Conservation (phyloP, 2,329 filamentous ascomycete species). For the Penicillium polonicum region DNA sequence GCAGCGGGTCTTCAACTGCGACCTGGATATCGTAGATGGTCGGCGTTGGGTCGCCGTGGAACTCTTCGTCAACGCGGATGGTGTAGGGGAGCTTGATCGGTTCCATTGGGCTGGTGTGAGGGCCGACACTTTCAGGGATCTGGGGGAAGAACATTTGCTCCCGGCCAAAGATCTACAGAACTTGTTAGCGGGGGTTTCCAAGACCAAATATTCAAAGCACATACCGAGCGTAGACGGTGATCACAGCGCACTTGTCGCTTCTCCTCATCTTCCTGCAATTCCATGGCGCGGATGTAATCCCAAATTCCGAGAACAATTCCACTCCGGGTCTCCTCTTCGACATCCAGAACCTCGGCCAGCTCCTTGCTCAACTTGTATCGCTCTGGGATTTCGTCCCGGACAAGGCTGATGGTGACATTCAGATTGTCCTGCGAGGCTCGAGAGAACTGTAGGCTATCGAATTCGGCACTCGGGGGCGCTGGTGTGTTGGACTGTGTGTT, state of each 20-base stretch:
- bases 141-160: constrained; percentile 83
- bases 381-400: constrained; percentile 80
- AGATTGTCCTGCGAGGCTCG: constrained; percentile 87
- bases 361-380: constrained; percentile 75
- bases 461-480: constrained; percentile 68
- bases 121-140: constrained; percentile 74
- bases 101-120: constrained; percentile 74
- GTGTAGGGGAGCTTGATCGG: constrained; percentile 87
- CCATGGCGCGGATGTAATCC: constrained; percentile 87
- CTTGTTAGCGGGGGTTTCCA: neutral
- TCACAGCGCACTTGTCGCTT: constrained; percentile 91
- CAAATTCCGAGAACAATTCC: constrained; percentile 89
- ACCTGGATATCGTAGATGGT: constrained; percentile 91
- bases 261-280: constrained; percentile 90
- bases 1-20: constrained; percentile 77
- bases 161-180: constrained; percentile 65
- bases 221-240: constrained; percentile 72
- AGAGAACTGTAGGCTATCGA: constrained; percentile 90
- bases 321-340: constrained; percentile 79
- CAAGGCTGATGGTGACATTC: constrained; percentile 85
- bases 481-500: constrained; percentile 53
- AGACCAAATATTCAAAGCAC: constrained; percentile 26
- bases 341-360: constrained; percentile 81
- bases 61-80: constrained; percentile 84
- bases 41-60: constrained; percentile 70